Percentiles rank a stretch among this genome's conserved stretches.
Conservation (phyloP, 139 green algal genomes). For the Auxenochlorella pyrenoidosa region DNA sequence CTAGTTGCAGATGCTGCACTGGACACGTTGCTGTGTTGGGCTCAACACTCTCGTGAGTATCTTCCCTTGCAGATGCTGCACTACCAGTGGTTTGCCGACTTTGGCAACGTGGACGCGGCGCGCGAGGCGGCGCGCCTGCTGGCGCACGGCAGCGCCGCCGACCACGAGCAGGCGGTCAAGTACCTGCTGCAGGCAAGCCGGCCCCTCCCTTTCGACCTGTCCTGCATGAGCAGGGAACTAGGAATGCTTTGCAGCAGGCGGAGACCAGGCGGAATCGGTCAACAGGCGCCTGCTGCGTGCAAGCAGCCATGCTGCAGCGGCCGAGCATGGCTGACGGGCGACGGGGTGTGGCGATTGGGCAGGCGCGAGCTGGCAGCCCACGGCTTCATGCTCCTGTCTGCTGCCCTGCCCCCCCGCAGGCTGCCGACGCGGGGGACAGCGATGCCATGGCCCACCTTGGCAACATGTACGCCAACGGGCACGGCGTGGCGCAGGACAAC, state of each 20-base stretch:
- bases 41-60: no score
- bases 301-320: no score
- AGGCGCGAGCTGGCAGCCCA: no score
- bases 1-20: no score
- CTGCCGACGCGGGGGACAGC: conserved; percentile 74
- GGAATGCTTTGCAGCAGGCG: no score
- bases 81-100: conserved; percentile 90
- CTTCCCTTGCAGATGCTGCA: conserved; percentile 65
- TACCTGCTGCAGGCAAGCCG: conserved; percentile 42
- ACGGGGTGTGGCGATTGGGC: no score
- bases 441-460: conserved; percentile 89
- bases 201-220: neutral
- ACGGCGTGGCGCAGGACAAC: conserved; percentile 63
- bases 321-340: no score
- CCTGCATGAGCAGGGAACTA: neutral
- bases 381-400: neutral
- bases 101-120: conserved; percentile 88
- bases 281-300: no score
- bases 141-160: conserved; percentile 72
- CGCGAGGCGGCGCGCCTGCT: conserved; percentile 81
- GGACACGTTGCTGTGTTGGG: no score
- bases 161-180: conserved; percentile 73
- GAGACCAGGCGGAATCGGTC: no score
- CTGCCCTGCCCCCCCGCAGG: conserved; percentile 40
- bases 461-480: conserved; percentile 88